phyloP scores from a whole-genome alignment of 352 stramenopile genomes.

The Thalassiosira allenii region DNA sequence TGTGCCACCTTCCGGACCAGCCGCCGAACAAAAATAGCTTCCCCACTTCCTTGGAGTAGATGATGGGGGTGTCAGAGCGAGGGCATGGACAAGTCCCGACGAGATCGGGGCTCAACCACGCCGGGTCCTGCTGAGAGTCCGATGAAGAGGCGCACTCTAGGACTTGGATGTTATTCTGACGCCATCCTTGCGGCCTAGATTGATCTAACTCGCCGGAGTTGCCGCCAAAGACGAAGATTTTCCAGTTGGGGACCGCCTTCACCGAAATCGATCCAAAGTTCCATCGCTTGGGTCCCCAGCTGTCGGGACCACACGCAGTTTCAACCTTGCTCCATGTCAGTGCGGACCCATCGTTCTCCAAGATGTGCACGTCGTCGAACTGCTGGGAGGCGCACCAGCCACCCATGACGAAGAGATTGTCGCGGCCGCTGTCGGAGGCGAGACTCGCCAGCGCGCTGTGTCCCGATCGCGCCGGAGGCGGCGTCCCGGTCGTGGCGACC shows the following conservation, averaged over 20 bases:
- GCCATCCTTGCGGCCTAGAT: slow-evolving; percentile 87
- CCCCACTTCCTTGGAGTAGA: slow-evolving; percentile 91
- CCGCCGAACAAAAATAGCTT: slow-evolving; percentile 95
- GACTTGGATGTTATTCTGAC: slow-evolving; percentile 91
- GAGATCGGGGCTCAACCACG: slow-evolving; percentile 89
- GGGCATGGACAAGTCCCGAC: slow-evolving; percentile 88
- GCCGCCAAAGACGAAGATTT: slow-evolving; percentile 97
- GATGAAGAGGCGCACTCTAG: slow-evolving; percentile 87
- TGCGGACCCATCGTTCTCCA: slow-evolving; percentile 87
- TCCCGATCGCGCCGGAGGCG: slow-evolving; percentile 91
- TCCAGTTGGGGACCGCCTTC: slow-evolving; percentile 95
- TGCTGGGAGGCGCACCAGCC: slow-evolving; percentile 96
- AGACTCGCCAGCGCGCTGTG: slow-evolving; percentile 72
- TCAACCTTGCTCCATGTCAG: slow-evolving; percentile 89
- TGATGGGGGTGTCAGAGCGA: slow-evolving; percentile 91
- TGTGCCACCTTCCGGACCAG: slow-evolving; percentile 96
- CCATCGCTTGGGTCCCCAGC: slow-evolving; percentile 88
- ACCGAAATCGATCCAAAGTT: slow-evolving; percentile 95
- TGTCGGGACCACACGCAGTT: slow-evolving; percentile 65
- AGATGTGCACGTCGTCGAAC: slow-evolving; percentile 95
- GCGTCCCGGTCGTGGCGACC: slow-evolving; percentile 87
- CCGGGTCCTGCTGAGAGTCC: slow-evolving; percentile 1
- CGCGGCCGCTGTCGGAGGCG: slow-evolving; percentile 88
- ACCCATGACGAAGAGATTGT: slow-evolving; percentile 93
- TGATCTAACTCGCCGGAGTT: slow-evolving; percentile 93